Percentiles rank a stretch among this genome's conserved stretches.
phyloP scores from a whole-genome alignment of 2,329 filamentous ascomycete species.

The Phialophora macrospora region DNA sequence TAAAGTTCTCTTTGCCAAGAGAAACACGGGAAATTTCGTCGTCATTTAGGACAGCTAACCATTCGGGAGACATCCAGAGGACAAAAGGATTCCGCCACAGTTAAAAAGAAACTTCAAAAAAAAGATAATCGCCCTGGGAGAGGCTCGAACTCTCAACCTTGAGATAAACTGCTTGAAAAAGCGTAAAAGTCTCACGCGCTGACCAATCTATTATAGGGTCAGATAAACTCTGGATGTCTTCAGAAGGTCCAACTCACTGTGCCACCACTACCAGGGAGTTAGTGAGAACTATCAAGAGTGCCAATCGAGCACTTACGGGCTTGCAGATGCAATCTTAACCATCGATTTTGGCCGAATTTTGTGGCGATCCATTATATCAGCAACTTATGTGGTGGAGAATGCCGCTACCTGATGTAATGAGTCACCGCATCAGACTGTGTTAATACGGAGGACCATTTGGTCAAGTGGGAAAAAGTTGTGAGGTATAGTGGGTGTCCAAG shows the following conservation, averaged over 20 bases:
- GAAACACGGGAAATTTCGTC: neutral
- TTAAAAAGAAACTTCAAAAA: slow-evolving; percentile 17
- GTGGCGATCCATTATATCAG: neutral
- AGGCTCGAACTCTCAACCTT: slow-evolving; percentile 39
- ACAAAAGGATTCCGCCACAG: neutral
- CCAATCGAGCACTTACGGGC: slow-evolving; percentile 10
- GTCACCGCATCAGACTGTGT: neutral
- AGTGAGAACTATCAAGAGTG: too few relatives aligned
- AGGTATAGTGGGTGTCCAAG: too few relatives aligned
- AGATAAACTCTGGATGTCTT: too few relatives aligned
- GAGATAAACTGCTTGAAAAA: slow-evolving; percentile 25
- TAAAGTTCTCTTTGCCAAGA: neutral
- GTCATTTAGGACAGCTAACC: neutral
- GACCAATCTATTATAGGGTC: slow-evolving; percentile 26
- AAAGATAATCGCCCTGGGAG: slow-evolving; percentile 31
- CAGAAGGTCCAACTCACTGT: slow-evolving; percentile 14
- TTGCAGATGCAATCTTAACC: neutral
- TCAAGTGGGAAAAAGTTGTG: too few relatives aligned
- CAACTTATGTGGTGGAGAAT: neutral
- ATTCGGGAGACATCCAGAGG: neutral
- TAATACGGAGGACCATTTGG: too few relatives aligned
- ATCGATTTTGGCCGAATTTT: neutral
- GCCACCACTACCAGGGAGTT: slow-evolving; percentile 23
- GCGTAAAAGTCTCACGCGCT: slow-evolving; percentile 40
- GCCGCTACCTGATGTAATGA: too few relatives aligned